Conservation (phyloP, 306 rosid species). For the Trichosanthes truncata region DNA sequence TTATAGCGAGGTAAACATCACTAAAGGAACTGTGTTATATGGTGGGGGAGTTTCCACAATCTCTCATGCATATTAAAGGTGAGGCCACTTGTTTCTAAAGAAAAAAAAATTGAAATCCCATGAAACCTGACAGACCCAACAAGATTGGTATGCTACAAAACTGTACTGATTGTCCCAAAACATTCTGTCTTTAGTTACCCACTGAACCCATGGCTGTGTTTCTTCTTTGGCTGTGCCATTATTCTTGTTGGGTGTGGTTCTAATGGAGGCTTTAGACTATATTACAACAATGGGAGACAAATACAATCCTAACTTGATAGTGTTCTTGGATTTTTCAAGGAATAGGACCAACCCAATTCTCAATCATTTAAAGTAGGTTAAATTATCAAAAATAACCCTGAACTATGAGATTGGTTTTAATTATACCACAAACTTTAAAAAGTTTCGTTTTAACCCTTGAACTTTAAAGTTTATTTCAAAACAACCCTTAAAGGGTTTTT, state of each 20-base stretch:
- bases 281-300: slow-evolving; percentile 7
- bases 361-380: neutral
- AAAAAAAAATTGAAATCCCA: slow-evolving; percentile 12
- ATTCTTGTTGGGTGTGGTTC: neutral
- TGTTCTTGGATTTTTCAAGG: neutral
- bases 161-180: slow-evolving; percentile 17
- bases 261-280: neutral
- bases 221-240: neutral
- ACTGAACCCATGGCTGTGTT: neutral
- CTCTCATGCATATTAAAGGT: slow-evolving; percentile 20
- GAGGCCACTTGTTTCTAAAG: slow-evolving; percentile 3
- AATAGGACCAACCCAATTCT: neutral
- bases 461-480: no score
- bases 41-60: slow-evolving; percentile 31
- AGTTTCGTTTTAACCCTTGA: no score
- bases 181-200: slow-evolving; percentile 5
- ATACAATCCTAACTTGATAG: slow-evolving; percentile 1
- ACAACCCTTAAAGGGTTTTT: no score
- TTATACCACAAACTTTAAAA: no score
- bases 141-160: neutral
- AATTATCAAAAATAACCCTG: no score
- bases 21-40: slow-evolving; percentile 25
- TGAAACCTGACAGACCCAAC: slow-evolving; percentile 8
- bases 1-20: slow-evolving; percentile 17
- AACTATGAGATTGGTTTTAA: no score